phyloP scores from a whole-genome alignment of 2,329 filamentous ascomycete species.

The Fusarium equiseti region DNA sequence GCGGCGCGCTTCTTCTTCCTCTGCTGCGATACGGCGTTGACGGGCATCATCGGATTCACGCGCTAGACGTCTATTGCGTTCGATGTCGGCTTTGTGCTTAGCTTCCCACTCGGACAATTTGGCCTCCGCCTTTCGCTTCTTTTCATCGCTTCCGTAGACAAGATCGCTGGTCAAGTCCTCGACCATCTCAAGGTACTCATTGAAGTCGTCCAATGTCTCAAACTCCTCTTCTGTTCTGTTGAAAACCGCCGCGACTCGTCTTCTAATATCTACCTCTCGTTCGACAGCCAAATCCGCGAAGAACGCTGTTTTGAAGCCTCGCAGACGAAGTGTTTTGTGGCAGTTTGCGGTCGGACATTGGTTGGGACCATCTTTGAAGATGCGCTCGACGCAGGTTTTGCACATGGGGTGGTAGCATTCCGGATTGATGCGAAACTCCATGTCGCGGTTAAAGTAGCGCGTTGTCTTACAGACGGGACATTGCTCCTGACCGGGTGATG shows the following conservation, averaged over 20 bases:
- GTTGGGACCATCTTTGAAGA: slow-evolving; percentile 91
- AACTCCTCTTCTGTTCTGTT: slow-evolving; percentile 94
- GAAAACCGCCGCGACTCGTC: slow-evolving; percentile 82
- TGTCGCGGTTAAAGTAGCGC: slow-evolving; percentile 92
- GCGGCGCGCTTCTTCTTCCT: slow-evolving; percentile 72
- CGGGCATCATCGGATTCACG: slow-evolving; percentile 67
- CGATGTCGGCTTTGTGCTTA: slow-evolving; percentile 76
- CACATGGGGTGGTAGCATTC: slow-evolving; percentile 99
- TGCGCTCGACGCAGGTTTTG: slow-evolving; percentile 91
- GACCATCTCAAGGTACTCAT: slow-evolving; percentile 94
- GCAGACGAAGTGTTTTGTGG: slow-evolving; percentile 85
- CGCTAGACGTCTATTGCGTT: slow-evolving; percentile 68
- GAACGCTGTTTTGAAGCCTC: slow-evolving; percentile 86
- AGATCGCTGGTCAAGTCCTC: slow-evolving; percentile 93
- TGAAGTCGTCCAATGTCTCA: slow-evolving; percentile 83
- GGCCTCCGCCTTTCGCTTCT: slow-evolving; percentile 62
- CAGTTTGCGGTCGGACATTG: slow-evolving; percentile 93
- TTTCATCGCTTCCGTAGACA: slow-evolving; percentile 76
- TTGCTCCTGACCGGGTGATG: slow-evolving; percentile 65
- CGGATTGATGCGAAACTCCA: slow-evolving; percentile 96
- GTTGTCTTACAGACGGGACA: slow-evolving; percentile 98
- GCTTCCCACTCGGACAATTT: slow-evolving; percentile 73
- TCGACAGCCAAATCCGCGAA: slow-evolving; percentile 91
- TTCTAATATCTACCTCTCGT: slow-evolving; percentile 91
- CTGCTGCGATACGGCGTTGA: slow-evolving; percentile 68